Conservation (phyloP, 2,329 filamentous ascomycete genomes). For the Sporothrix mexicana region DNA sequence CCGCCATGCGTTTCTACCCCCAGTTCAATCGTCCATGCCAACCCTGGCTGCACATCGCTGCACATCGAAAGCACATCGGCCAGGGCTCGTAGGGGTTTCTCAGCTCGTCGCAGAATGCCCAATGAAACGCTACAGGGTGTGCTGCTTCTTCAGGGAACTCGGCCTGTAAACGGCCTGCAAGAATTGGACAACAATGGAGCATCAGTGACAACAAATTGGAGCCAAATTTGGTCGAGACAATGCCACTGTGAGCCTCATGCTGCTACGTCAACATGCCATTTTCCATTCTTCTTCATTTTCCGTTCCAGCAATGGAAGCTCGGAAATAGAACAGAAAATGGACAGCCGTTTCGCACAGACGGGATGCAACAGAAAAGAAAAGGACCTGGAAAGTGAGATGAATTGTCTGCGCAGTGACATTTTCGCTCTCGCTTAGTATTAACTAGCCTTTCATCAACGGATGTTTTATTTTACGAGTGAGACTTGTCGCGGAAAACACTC, state of each 20-base stretch:
- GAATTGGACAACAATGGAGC: neutral
- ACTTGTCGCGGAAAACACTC: neutral
- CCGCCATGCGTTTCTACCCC: neutral
- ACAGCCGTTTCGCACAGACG: constrained; percentile 26
- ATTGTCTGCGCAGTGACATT: neutral
- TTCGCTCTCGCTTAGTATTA: neutral
- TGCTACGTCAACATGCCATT: constrained; percentile 4
- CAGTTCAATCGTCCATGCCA: constrained; percentile 1
- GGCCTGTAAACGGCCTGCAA: neutral
- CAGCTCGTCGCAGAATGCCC: constrained; percentile 22
- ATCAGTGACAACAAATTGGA: neutral
- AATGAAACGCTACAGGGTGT: constrained; percentile 22
- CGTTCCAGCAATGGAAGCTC: neutral
- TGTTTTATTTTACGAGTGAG: neutral
- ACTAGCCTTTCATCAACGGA: neutral
- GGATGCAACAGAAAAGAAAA: constrained; percentile 1
- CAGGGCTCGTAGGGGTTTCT: neutral
- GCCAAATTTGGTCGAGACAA: neutral
- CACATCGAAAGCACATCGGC: neutral
- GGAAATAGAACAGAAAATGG: neutral
- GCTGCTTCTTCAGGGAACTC: neutral
- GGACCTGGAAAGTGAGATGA: neutral
- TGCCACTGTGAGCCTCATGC: neutral
- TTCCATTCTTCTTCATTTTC: neutral
- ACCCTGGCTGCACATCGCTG: constrained; percentile 20